Conservation (phyloP, 140 eudicot species). For the Ambrosia hybrid region DNA sequence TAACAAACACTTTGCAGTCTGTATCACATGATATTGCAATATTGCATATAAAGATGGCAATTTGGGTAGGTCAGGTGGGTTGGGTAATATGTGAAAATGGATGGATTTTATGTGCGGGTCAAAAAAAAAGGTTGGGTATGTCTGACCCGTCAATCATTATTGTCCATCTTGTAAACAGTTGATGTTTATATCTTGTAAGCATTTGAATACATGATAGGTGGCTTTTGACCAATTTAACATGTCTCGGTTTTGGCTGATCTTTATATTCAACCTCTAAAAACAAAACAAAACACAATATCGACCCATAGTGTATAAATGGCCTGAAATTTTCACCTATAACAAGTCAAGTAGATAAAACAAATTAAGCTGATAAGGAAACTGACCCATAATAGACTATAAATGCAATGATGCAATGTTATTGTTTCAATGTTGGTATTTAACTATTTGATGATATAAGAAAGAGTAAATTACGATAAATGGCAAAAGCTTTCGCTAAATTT, state of each 20-base stretch:
- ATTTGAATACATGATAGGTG: not conserved
- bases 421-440: no score
- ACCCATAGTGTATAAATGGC: not conserved
- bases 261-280: not conserved
- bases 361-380: no score
- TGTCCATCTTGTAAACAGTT: not conserved
- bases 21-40: conserved; percentile 58
- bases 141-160: not conserved
- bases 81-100: not conserved
- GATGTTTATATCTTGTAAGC: not conserved
- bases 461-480: no score
- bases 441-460: no score
- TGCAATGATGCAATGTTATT: no score
- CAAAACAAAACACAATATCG: not conserved
- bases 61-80: not conserved
- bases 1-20: conserved; percentile 48
- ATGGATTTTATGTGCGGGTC: not conserved
- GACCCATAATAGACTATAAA: no score
- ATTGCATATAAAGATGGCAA: not conserved
- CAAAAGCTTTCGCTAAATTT: no score
- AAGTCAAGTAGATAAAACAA: not conserved
- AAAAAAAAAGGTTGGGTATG: not conserved
- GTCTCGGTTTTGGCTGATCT: not conserved
- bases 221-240: not conserved
- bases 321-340: conserved; percentile 19